Base-by-base conservation (phyloP, 192 early-diverging fungal genomes). In the Chytriomyces sp. region DNA sequence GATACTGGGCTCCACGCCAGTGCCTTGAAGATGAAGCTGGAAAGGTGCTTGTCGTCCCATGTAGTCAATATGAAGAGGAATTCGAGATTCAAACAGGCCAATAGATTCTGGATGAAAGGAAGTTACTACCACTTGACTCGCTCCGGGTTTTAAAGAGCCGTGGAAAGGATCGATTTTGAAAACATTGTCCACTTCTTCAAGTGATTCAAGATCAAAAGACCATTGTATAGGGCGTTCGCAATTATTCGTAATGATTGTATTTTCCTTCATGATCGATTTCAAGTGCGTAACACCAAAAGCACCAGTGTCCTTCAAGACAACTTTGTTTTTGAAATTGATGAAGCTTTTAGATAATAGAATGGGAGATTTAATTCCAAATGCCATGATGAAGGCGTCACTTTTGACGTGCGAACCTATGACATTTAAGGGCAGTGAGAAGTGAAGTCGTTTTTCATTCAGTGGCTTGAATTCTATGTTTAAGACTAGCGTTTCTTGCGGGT, bases 321-420 rank as follows among this genome's bases (percentile, higher is more conserved):
- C 82, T 37, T 77, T 74, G 75, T 81, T 77, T 55, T 81, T 84
- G 64, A 84, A 84, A 40, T 76, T 78, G 38, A 84, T 52, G 25
- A 34, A 10, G 19, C 58, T 73, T 34, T 63, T 77, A 1, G 80
- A 79, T 5, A 81, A 7, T 1, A 33, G 3, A 6, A 84, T 76
- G 2, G 82, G 82, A 10, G 82, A 84, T 17, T 75, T 75, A 7
- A 79, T 30, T 33, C 75, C 75, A 38, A 75, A 58, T 3, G 77
- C 62, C 26, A 70, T 75, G 17, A 84, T 40, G 5, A 31, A 36
- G 5, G 69, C 55, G 8, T 59, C 57, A 2, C 64, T 39, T 22
- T n/a, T 31, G 19, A 31, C 34, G 0, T 56, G 12, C 40, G 49
- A 38, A 22, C 77, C 77, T 28, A 80, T 40, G 4, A 83, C 56